These are phyloP conservation scores for Penicillium paradoxum DNA, from an alignment of 495 filamentous ascomycete species.

Conservation along the genomic window DNA sequence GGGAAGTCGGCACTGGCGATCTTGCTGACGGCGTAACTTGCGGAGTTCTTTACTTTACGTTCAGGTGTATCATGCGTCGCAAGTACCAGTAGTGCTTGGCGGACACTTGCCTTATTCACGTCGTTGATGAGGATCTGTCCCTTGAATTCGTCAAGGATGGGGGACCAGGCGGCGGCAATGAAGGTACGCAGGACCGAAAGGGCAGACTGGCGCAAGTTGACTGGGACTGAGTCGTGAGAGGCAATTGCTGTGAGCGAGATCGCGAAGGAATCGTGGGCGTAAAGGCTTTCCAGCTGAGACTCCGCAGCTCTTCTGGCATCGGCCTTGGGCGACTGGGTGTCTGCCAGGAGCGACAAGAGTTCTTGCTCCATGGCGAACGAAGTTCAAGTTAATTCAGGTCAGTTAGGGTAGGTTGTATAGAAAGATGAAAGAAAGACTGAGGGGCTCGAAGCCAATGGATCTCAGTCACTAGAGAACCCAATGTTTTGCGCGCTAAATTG, in stretches of 20 bases:
- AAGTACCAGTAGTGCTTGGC: slow-evolving; percentile 64
- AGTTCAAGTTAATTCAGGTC: too few species aligned
- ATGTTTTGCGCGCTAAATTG: slow-evolving; percentile 3
- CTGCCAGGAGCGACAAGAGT: slow-evolving; percentile 70
- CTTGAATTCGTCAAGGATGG: slow-evolving; percentile 60
- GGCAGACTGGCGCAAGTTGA: slow-evolving; percentile 76
- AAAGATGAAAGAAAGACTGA: background rate
- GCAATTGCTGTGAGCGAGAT: slow-evolving; percentile 73
- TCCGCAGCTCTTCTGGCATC: slow-evolving; percentile 75
- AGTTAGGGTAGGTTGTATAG: slow-evolving; percentile 10
- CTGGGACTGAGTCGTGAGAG: slow-evolving; percentile 60
- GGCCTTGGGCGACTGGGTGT: slow-evolving; percentile 67
- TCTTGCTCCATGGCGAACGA: slow-evolving; percentile 68
- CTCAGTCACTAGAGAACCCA: slow-evolving; percentile 3
- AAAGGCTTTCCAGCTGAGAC: slow-evolving; percentile 62
- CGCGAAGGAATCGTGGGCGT: slow-evolving; percentile 65
- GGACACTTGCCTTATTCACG: slow-evolving; percentile 65
- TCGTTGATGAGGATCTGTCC: slow-evolving; percentile 59
- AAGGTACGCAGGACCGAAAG: slow-evolving; percentile 75
- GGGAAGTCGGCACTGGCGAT: slow-evolving; percentile 92
- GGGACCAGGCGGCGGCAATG: slow-evolving; percentile 74
- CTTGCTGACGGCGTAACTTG: slow-evolving; percentile 91
- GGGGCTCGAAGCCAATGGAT: slow-evolving; percentile 13
- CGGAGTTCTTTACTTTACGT: slow-evolving; percentile 77
- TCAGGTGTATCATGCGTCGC: slow-evolving; percentile 69